These are phyloP conservation scores for Hypomyces perniciosus DNA, from an alignment of 2,329 filamentous ascomycete genomes.

Conservation along the genomic window DNA sequence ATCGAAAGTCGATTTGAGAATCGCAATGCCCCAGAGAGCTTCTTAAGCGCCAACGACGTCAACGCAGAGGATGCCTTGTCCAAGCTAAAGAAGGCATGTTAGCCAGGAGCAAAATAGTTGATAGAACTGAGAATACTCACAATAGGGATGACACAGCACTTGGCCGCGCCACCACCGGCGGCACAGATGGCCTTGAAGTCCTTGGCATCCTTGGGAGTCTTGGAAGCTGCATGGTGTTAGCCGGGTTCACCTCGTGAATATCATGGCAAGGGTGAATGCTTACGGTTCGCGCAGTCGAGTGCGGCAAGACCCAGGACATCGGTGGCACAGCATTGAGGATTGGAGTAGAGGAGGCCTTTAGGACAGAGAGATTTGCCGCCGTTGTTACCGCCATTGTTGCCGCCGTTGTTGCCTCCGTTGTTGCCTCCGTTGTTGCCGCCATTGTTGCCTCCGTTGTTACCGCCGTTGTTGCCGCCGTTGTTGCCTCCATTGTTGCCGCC, in stretches of 20 bases:
- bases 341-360: slow-evolving; percentile 2
- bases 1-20: background rate
- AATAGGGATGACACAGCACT: slow-evolving; percentile 12
- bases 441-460: background rate
- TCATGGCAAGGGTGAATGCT: background rate
- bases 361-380: background rate
- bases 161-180: background rate
- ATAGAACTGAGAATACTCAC: background rate
- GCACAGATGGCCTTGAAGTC: slow-evolving; percentile 5
- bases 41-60: background rate
- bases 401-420: background rate
- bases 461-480: background rate
- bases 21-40: background rate
- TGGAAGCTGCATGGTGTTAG: background rate
- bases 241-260: background rate
- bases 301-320: slow-evolving; percentile 6
- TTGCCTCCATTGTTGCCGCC: background rate
- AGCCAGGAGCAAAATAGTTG: background rate
- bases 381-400: background rate
- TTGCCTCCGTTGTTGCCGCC: slow-evolving; percentile 1
- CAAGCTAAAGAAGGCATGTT: background rate
- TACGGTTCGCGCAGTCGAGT: slow-evolving; percentile 11
- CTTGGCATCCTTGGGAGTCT: background rate
- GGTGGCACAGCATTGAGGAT: slow-evolving; percentile 11
- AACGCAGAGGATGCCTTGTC: slow-evolving; percentile 7